These are phyloP conservation scores for Trichophyton verrucosum DNA, from an alignment of 2,329 filamentous ascomycete species.

Conservation along the genomic window DNA sequence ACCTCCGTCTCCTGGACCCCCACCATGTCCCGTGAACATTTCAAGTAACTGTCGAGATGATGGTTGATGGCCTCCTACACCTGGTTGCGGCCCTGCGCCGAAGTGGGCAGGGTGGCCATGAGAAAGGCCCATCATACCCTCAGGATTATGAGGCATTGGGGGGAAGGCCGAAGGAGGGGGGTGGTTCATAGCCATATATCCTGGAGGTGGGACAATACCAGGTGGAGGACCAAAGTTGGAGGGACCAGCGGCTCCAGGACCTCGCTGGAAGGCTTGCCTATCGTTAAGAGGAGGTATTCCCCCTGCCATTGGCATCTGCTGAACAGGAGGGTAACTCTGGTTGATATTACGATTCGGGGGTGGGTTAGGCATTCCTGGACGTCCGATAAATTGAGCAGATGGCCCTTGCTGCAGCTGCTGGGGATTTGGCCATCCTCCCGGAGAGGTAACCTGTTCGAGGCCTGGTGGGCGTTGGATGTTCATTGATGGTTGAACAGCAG, in stretches of 20 bases:
- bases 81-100: constrained; percentile 27
- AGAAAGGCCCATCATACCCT: constrained; percentile 27
- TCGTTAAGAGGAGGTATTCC: constrained; percentile 25
- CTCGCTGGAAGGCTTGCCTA: constrained; percentile 26
- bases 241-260: constrained; percentile 17
- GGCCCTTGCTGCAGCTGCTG: constrained; percentile 25
- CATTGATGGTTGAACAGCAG: constrained; percentile 24
- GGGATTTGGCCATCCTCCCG: constrained; percentile 29
- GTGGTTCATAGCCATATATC: constrained; percentile 31
- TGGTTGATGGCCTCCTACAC: constrained; percentile 24
- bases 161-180: constrained; percentile 26
- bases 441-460: constrained; percentile 31
- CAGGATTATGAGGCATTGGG: constrained; percentile 28
- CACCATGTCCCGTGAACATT: constrained; percentile 31
- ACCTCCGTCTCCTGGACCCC: constrained; percentile 15
- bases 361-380: constrained; percentile 23
- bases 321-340: constrained; percentile 23
- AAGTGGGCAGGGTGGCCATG: constrained; percentile 26
- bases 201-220: constrained; percentile 35
- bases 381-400: constrained; percentile 24
- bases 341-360: constrained; percentile 25
- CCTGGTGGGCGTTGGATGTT: constrained; percentile 34
- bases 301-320: constrained; percentile 26
- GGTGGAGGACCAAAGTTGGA: constrained; percentile 27
- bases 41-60: constrained; percentile 32